These are phyloP conservation scores for Chaetomium tenue DNA, from an alignment of 495 filamentous ascomycete species.

Conservation along the genomic window DNA sequence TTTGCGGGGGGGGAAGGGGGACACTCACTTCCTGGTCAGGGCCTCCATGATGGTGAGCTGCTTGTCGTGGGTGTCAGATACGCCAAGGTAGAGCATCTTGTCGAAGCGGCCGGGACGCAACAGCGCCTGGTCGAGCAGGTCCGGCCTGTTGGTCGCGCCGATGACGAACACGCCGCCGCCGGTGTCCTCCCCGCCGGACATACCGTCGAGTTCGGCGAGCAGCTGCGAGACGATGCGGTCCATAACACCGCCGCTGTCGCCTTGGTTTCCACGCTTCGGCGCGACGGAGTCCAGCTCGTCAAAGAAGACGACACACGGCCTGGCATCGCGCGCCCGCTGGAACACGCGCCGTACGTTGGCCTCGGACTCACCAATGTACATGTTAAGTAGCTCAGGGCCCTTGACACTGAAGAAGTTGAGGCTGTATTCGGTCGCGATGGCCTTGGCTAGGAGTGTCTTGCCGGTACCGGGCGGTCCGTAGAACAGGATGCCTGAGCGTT, in stretches of 20 bases:
- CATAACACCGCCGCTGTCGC: conserved; percentile 98
- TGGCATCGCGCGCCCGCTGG: conserved; percentile 86
- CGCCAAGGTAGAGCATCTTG: conserved; percentile 97
- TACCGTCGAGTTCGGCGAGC: conserved; percentile 92
- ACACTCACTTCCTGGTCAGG: conserved; percentile 81
- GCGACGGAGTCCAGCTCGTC: conserved; percentile 97
- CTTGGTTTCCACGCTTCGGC: conserved; percentile 95
- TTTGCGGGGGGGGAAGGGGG: not conserved
- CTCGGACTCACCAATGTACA: conserved; percentile 99
- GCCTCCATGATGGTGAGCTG: conserved; percentile 93
- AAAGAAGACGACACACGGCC: conserved; percentile 98
- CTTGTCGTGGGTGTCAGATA: conserved; percentile 95
- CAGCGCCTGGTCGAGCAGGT: conserved; percentile 87
- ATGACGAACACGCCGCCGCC: conserved; percentile 94
- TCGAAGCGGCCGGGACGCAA: conserved; percentile 92
- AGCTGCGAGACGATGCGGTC: conserved; percentile 96
- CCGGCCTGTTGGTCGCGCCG: conserved; percentile 92
- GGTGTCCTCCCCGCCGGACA: conserved; percentile 86
- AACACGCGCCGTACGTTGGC: conserved; percentile 96
- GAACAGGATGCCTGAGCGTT: conserved; percentile 94
- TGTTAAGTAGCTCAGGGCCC: conserved; percentile 94
- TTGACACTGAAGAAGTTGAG: conserved; percentile 99
- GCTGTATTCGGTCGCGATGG: conserved; percentile 96
- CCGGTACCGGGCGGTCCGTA: conserved; percentile 96
- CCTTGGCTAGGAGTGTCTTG: conserved; percentile 95